Conservation (phyloP, 192 early-diverging fungal species). For the Coemansia sp. region DNA sequence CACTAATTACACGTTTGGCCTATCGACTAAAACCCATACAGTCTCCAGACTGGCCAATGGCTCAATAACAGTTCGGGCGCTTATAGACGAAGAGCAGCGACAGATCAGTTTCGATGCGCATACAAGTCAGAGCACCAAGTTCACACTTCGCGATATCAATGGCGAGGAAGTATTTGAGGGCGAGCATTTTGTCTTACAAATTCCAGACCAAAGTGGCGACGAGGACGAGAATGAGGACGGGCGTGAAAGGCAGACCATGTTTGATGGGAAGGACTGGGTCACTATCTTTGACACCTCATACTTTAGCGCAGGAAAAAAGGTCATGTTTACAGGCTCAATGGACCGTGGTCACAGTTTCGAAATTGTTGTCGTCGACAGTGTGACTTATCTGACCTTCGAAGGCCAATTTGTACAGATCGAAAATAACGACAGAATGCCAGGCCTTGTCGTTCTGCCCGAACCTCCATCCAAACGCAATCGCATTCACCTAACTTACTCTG, state of each 20-base stretch:
- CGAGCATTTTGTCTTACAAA: background rate
- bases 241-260: background rate
- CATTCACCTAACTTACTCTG: background rate
- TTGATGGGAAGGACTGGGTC: background rate
- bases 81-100: background rate
- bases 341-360: background rate
- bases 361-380: background rate
- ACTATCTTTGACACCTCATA: background rate
- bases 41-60: background rate
- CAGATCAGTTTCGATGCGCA: background rate
- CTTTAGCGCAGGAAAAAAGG: background rate
- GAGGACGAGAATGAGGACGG: too few species aligned
- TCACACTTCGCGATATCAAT: background rate
- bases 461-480: background rate
- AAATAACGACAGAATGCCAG: background rate
- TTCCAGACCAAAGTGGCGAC: too few species aligned
- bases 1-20: too few species aligned
- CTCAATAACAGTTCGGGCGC: background rate
- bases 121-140: background rate
- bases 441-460: background rate
- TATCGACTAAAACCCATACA: too few species aligned
- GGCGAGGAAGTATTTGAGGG: too few species aligned
- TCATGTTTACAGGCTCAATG: background rate
- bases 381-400: background rate
- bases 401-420: background rate